Evolutionary conservation across 2,329 filamentous ascomycete species (phyloP), one percentile per base, ranked within the genome.

Genomic region (Fusarium compactum): DNA sequence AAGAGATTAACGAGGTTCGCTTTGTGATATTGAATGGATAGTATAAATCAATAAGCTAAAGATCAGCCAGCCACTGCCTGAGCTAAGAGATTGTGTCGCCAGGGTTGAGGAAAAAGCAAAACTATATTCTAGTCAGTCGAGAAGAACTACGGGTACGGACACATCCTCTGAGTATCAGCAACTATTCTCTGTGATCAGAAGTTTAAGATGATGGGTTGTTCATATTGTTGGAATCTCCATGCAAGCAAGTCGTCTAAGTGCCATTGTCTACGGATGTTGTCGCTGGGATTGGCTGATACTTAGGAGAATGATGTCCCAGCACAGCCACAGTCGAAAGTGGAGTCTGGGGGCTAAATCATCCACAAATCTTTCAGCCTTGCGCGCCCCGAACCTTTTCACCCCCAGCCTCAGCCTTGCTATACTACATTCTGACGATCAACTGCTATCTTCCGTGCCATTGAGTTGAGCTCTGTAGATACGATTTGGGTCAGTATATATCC

Each of bases 331-430:
- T 27, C 12, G 24, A 22, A 46, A 41, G 53, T 60, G 62, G 62
- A 2, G 54, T 29, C 4, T 3, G 14, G 5, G 18, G 25, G 50
- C 56, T 44, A 12, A 6, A 61, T n/a, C 24, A 34, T 16, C 64
- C 56, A 43, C 25, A 29, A 27, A 16, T 34, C 44, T 51, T 44
- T 73, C 72, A 74, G 72, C 72, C 72, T 74, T 73, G 70, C 54
- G 63, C 56, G 27, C 58, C 54, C 57, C 24, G 55, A 65, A 70
- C 46, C 72, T 70, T 73, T 71, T 62, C 46, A 52, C 58, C 55
- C 62, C 52, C 61, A 64, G 70, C 70, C 70, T 74, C 72, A 74
- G 72, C 72, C 72, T 74, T 71, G 70, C 70, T 71, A 53, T 38
- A 65, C 62, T 52, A 48, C 66, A 60, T 57, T 58, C 58, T 62